These are phyloP conservation scores for Fraxinus pennsylvanica DNA, from an alignment of 257 asterid genomes.

Conservation along the genomic window DNA sequence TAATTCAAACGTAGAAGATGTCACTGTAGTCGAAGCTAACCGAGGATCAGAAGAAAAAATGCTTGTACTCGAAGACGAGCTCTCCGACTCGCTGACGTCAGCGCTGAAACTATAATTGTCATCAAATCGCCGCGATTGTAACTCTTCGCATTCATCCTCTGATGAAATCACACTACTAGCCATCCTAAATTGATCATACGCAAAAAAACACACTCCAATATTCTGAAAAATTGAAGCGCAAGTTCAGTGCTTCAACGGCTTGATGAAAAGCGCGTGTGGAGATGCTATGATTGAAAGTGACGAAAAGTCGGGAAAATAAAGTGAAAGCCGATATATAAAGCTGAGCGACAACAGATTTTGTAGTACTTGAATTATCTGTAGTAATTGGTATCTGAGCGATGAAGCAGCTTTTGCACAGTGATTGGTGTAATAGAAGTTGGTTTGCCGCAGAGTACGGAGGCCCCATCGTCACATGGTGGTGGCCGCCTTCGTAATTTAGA, in stretches of 20 bases:
- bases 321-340: conserved; percentile 32
- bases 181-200: conserved; percentile 28
- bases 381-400: conserved; percentile 7
- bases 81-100: conserved; percentile 90
- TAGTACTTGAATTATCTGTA: conserved; percentile 18
- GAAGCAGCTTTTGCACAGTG: conserved; percentile 7
- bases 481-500: conserved; percentile 23
- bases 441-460: conserved; percentile 29
- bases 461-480: conserved; percentile 52
- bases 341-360: conserved; percentile 16
- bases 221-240: not conserved
- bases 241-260: conserved; percentile 33
- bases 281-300: conserved; percentile 31
- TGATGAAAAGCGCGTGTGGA: conserved; percentile 23
- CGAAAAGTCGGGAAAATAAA: conserved; percentile 26
- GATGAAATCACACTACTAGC: conserved; percentile 33
- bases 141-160: conserved; percentile 51
- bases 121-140: conserved; percentile 46
- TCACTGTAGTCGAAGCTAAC: conserved; percentile 25
- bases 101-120: conserved; percentile 78
- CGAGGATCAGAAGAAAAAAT: conserved; percentile 52
- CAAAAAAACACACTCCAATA: not conserved
- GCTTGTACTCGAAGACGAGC: conserved; percentile 59
- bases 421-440: conserved; percentile 15
- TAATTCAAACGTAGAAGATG: conserved; percentile 34